Conservation (phyloP, 2,329 filamentous ascomycete species). For the Stromatinia cepivora region DNA sequence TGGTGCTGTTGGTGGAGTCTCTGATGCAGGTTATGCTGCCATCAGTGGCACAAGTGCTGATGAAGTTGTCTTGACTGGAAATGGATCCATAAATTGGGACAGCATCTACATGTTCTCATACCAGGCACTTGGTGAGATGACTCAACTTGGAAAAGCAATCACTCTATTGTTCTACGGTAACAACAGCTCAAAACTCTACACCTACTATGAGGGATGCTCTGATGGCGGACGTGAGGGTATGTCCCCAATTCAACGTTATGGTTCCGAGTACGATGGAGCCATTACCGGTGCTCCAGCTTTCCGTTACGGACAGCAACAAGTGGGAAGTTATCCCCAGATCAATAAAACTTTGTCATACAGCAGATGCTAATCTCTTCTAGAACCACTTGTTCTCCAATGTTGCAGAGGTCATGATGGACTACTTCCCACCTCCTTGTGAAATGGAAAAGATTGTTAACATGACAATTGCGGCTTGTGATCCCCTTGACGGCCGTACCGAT, state of each 20-base stretch:
- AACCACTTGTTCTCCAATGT: slow-evolving; percentile 40
- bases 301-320: slow-evolving; percentile 48
- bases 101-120: slow-evolving; percentile 45
- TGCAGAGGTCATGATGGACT: slow-evolving; percentile 45
- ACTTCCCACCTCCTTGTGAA: slow-evolving; percentile 49
- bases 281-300: slow-evolving; percentile 50
- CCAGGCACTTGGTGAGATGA: slow-evolving; percentile 43
- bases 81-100: slow-evolving; percentile 40
- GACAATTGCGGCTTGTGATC: slow-evolving; percentile 56
- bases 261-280: slow-evolving; percentile 48
- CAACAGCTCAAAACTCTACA: slow-evolving; percentile 26
- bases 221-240: slow-evolving; percentile 53
- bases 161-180: slow-evolving; percentile 46
- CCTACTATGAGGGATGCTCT: slow-evolving; percentile 46
- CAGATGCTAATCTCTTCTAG: neutral
- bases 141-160: slow-evolving; percentile 47
- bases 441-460: slow-evolving; percentile 53
- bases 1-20: slow-evolving; percentile 50
- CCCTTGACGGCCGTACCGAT: slow-evolving; percentile 55
- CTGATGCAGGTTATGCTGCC: slow-evolving; percentile 52
- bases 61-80: slow-evolving; percentile 40
- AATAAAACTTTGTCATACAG: neutral
- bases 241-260: slow-evolving; percentile 46
- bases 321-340: slow-evolving; percentile 23
- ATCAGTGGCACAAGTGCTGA: slow-evolving; percentile 46